Conservation (phyloP, 371 early-diverging fungal genomes). For the Sporodiniella umbellata region DNA sequence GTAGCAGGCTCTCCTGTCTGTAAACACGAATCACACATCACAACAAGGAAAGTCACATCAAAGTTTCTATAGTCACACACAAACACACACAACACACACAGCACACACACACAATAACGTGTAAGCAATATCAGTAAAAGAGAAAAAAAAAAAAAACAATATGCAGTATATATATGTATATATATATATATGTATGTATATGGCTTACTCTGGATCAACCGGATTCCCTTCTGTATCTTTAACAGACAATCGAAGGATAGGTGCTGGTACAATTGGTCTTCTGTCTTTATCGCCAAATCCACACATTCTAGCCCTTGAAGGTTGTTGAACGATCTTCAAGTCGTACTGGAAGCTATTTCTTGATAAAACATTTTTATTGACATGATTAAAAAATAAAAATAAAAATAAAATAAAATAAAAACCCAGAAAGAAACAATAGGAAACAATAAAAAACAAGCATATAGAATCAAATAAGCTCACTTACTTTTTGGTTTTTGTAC, state of each 20-base stretch:
- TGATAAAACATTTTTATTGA: no score
- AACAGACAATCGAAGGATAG: constrained; percentile 43
- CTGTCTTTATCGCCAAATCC: constrained; percentile 79
- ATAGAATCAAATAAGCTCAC: background rate
- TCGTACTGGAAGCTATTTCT: constrained; percentile 9
- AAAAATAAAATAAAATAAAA: no score
- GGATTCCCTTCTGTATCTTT: constrained; percentile 26
- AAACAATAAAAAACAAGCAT: background rate
- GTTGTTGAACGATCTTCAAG: constrained; percentile 61
- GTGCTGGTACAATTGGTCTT: constrained; percentile 59
- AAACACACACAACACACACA: no score
- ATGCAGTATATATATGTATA: no score
- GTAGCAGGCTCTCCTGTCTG: constrained; percentile 34
- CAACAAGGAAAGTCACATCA: constrained; percentile 56
- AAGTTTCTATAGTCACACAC: no score
- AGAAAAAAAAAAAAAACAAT: no score
- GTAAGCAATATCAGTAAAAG: no score
- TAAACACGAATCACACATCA: constrained; percentile 60
- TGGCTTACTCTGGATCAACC: constrained; percentile 35
- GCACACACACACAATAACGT: no score
- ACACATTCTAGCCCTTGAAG: constrained; percentile 81
- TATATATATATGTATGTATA: background rate
- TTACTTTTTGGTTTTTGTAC: background rate
- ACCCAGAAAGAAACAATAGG: background rate
- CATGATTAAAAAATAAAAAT: no score